Evolutionary conservation across 352 stramenopile species (phyloP), one percentile per base, ranked within the genome.

Genomic region (Globisporangium alternatum): DNA sequence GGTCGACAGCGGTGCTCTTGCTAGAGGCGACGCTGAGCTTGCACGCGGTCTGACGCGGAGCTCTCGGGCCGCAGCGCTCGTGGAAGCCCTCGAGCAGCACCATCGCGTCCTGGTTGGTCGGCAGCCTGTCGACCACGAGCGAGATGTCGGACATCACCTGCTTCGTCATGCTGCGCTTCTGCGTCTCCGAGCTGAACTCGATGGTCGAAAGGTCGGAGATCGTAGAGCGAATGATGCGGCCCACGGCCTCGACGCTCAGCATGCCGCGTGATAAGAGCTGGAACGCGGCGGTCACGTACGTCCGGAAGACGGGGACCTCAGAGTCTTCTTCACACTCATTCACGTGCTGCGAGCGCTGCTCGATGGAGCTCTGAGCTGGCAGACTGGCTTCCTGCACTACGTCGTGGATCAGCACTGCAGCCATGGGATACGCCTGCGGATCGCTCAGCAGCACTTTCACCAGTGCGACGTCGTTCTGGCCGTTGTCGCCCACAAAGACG

Each of bases 391-490:
- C 7, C 44, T 64, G 44, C 10, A 21, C 21, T 3, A 71, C 58
- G 10, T 72, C 66, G 39, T 71, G 67, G 43, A 72, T 67, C n/a
- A 72, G 47, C 12, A 72, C 56, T 21, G 64, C 67, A 22, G 48
- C 51, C n/a, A 72, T 39, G 5, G 52, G 22, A 22, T 59, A 67
- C 19, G n/a, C 22, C 10, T 60, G 25, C 8, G 62, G 56, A 12
- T 69, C n/a, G 1, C 10, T 28, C 56, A 67, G 37, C 28, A 72
- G 57, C 19, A 31, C 43, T 39, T 63, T 56, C 39, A 31, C 67
- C 9, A 72, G 39, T 7, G 56, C 48, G 17, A 68, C 22, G 53
- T 71, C 67, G 19, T 33, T 62, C 9, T 72, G 64, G 1, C 56
- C 61, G 22, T 69, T 70, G 53, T 70, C 49, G 5, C 67, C 67